Evolutionary conservation across 768 basidiomycete species (phyloP).

Genomic region (Tylopilus sp.): DNA sequence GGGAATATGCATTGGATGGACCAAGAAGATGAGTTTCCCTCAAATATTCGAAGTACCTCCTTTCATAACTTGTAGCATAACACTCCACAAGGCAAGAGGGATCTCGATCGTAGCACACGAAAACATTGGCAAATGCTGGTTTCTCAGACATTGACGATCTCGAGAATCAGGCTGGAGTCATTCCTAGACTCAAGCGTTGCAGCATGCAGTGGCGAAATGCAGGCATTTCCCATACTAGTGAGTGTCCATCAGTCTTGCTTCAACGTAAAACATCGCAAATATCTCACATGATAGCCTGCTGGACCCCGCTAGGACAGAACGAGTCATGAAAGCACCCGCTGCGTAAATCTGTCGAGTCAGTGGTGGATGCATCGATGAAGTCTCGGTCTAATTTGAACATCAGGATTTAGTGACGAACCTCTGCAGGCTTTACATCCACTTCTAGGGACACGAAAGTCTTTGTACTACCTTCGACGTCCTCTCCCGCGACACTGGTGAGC

Average conservation of each 20-base stretch:
- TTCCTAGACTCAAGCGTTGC: background rate
- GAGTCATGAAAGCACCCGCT: background rate
- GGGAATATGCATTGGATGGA: too few species aligned
- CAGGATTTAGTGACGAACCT: too few species aligned
- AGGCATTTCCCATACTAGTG: background rate
- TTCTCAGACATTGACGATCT: background rate
- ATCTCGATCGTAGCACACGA: background rate
- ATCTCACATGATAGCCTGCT: background rate
- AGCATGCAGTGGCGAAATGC: background rate
- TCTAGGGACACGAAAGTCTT: too few species aligned
- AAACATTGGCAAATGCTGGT: background rate
- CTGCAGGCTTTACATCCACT: slow-evolving; percentile 74
- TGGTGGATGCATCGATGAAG: background rate
- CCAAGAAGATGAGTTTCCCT: too few species aligned
- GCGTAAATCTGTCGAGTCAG: slow-evolving; percentile 16
- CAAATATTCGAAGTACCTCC: too few species aligned
- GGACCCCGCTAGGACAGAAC: background rate
- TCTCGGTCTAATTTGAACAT: slow-evolving; percentile 18
- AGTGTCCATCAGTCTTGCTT: background rate
- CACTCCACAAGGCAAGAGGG: background rate
- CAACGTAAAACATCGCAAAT: background rate
- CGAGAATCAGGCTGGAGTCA: too few species aligned
- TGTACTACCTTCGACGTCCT: too few species aligned
- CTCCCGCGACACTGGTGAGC: too few species aligned
- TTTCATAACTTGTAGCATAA: too few species aligned